Conservation (phyloP, 2,329 filamentous ascomycete genomes). For the Aureobasidium zeae region DNA sequence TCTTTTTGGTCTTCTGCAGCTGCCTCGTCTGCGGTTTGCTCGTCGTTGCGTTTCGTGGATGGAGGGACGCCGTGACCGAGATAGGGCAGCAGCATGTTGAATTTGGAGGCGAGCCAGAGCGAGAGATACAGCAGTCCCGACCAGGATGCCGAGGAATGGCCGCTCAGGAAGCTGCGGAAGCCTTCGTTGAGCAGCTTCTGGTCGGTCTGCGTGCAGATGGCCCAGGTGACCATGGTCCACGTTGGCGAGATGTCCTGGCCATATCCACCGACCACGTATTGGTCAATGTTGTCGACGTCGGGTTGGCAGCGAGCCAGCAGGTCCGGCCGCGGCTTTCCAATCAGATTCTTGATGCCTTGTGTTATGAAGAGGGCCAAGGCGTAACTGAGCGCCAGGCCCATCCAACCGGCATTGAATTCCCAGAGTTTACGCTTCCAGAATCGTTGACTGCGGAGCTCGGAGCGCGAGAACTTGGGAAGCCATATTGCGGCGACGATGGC, state of each 20-base stretch:
- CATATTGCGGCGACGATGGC: slow-evolving; percentile 57
- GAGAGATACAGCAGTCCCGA: slow-evolving; percentile 77
- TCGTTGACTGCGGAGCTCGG: slow-evolving; percentile 49
- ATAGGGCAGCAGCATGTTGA: slow-evolving; percentile 64
- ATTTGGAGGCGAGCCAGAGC: slow-evolving; percentile 78
- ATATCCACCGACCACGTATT: slow-evolving; percentile 55
- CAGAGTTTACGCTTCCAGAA: slow-evolving; percentile 78
- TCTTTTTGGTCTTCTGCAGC: slow-evolving; percentile 3
- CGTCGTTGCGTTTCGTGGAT: slow-evolving; percentile 5
- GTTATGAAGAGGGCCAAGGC: slow-evolving; percentile 71
- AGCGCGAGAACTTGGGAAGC: slow-evolving; percentile 35
- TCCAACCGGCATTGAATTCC: slow-evolving; percentile 75
- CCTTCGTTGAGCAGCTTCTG: slow-evolving; percentile 59
- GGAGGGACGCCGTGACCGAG: slow-evolving; percentile 31
- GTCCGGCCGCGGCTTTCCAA: slow-evolving; percentile 57
- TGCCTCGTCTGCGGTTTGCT: too few species aligned
- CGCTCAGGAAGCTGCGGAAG: slow-evolving; percentile 75
- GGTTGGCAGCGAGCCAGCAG: slow-evolving; percentile 64
- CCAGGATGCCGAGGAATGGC: slow-evolving; percentile 65
- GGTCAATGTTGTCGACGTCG: slow-evolving; percentile 52
- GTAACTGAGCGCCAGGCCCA: slow-evolving; percentile 67
- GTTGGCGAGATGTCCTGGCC: slow-evolving; percentile 42
- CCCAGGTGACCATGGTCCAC: slow-evolving; percentile 62
- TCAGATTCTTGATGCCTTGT: slow-evolving; percentile 70
- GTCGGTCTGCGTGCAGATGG: slow-evolving; percentile 64